Evolutionary conservation across 768 basidiomycete species (phyloP).

Genomic region (Lactarius psammicola): DNA sequence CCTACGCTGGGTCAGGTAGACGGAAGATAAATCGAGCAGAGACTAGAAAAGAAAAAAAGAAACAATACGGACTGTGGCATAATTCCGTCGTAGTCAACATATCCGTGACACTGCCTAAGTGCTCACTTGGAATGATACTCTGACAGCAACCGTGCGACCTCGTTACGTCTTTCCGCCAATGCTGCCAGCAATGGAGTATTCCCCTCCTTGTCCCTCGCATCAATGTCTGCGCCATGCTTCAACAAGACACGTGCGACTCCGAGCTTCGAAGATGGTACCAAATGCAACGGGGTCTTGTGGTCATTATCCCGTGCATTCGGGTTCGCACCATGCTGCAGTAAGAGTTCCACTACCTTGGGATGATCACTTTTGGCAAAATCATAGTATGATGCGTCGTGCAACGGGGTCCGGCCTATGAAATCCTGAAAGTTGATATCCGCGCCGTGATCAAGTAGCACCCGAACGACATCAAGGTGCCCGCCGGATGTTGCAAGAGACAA

Average conservation of each 20-base stretch:
- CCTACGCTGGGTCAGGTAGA: no score
- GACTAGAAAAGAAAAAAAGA: no score
- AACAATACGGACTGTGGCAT: no score
- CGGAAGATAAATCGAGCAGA: no score
- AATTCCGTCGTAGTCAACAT: no score
- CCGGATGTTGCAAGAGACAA: no score
- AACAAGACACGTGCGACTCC: neutral
- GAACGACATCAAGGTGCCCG: no score
- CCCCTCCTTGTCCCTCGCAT: neutral
- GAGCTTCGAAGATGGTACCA: neutral
- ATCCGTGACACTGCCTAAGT: no score
- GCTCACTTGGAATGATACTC: no score
- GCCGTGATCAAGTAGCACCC: neutral
- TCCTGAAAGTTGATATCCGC: neutral
- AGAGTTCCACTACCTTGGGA: neutral
- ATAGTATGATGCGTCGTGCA: no score
- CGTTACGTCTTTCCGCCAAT: neutral
- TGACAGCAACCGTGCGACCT: no score
- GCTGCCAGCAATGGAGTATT: neutral
- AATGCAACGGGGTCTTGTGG: neutral
- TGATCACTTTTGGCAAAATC: neutral
- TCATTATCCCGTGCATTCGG: neutral
- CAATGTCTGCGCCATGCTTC: neutral
- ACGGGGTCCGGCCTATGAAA: accelerated
- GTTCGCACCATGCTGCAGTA: neutral